Conservation (phyloP, 306 rosid genomes). For the Inga laurina region DNA sequence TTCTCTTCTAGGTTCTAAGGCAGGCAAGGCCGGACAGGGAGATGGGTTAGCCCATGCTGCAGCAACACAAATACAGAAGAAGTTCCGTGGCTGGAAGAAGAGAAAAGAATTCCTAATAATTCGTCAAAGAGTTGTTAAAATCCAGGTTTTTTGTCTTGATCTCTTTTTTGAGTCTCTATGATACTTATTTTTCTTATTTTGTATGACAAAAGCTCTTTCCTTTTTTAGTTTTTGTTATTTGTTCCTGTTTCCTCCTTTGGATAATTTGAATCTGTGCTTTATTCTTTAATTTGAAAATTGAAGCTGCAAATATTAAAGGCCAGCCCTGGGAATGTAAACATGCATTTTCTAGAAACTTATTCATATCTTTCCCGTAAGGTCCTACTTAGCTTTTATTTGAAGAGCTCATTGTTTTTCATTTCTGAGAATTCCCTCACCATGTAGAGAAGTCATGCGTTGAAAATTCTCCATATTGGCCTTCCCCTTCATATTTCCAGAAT, state of each 20-base stretch:
- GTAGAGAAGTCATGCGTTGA: not conserved
- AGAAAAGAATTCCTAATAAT: slow-evolving; percentile 83
- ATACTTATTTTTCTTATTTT: slow-evolving; percentile 8
- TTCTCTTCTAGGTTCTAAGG: slow-evolving; percentile 55
- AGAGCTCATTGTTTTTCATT: slow-evolving; percentile 10
- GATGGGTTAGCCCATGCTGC: slow-evolving; percentile 59
- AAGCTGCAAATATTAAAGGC: not conserved
- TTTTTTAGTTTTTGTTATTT: not conserved
- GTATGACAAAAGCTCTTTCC: not conserved
- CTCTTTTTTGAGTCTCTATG: not conserved
- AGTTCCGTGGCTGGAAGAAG: slow-evolving; percentile 89
- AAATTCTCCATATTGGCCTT: not conserved
- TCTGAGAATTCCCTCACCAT: not conserved
- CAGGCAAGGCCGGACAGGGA: slow-evolving; percentile 52
- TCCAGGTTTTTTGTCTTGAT: slow-evolving; percentile 61
- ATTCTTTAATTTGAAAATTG: slow-evolving; percentile 8
- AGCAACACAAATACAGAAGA: slow-evolving; percentile 81
- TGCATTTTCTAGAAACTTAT: slow-evolving; percentile 2
- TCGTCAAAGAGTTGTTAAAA: slow-evolving; percentile 88
- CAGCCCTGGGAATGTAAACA: not conserved
- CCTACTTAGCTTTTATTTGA: not conserved
- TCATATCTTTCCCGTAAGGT: not conserved
- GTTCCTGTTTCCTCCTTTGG: slow-evolving; percentile 7
- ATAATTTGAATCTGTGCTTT: slow-evolving; percentile 16
- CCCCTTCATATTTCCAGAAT: not conserved